Conservation (phyloP, 169 alveolate genomes). For the Besnoitia besnoiti region DNA sequence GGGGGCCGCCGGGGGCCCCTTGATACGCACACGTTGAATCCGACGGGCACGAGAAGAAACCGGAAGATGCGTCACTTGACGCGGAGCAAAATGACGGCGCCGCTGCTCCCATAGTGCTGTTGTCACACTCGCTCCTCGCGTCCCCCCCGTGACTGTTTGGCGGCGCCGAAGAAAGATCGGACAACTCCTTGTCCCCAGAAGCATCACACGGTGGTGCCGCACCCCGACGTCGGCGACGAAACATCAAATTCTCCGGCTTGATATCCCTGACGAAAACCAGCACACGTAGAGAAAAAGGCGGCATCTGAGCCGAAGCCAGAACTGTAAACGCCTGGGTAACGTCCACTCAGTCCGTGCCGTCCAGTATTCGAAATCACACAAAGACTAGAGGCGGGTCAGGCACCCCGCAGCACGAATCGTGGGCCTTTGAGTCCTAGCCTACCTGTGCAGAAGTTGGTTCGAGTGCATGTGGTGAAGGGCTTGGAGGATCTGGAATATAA, state of each 20-base stretch:
- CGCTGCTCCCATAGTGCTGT: not conserved
- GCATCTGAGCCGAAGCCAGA: too few relatives aligned
- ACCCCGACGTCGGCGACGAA: constrained; percentile 66
- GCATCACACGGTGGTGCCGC: constrained; percentile 45
- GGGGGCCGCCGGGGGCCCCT: not conserved
- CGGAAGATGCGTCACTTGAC: constrained; percentile 30
- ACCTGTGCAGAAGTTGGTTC: constrained; percentile 77
- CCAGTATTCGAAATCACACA: not conserved
- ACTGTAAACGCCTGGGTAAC: not conserved
- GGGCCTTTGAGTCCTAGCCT: not conserved
- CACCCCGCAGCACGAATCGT: not conserved
- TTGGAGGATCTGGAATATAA: constrained; percentile 84
- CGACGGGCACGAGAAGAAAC: not conserved
- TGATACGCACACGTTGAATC: not conserved
- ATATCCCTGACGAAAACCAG: constrained; percentile 69
- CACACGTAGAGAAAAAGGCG: too few relatives aligned
- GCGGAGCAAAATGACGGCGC: constrained; percentile 35
- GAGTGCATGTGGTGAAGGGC: constrained; percentile 86
- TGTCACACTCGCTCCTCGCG: not conserved
- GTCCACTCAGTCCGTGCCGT: not conserved
- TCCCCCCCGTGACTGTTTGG: not conserved
- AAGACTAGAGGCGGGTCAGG: not conserved
- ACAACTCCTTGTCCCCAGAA: not conserved
- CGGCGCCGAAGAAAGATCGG: not conserved
- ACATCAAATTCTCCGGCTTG: constrained; percentile 80